Evolutionary conservation across 2,329 filamentous ascomycete genomes (phyloP).

Genomic region (Arthroderma sp.): DNA sequence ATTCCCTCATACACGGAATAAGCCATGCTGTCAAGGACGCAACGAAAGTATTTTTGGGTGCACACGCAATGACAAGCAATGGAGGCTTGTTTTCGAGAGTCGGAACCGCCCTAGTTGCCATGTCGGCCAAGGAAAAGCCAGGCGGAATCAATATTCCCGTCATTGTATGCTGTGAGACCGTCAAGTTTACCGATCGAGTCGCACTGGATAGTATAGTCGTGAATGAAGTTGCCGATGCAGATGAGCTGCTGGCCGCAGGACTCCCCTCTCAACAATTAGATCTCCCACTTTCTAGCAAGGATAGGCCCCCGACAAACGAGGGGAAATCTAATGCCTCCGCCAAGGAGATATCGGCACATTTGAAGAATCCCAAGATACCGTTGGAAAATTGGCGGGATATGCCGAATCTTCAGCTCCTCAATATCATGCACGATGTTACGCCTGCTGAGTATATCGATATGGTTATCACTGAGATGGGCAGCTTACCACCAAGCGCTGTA

Average conservation of each 20-base stretch:
- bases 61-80: conserved; percentile 92
- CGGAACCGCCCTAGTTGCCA: conserved; percentile 75
- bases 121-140: conserved; percentile 55
- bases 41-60: conserved; percentile 68
- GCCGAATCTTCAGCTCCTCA: conserved; percentile 48
- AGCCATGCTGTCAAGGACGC: conserved; percentile 58
- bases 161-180: conserved; percentile 80
- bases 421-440: conserved; percentile 85
- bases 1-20: conserved; percentile 67
- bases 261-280: conserved; percentile 7
- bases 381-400: conserved; percentile 46
- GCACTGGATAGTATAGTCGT: conserved; percentile 84
- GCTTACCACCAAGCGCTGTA: conserved; percentile 72
- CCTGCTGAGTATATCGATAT: conserved; percentile 74
- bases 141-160: conserved; percentile 57
- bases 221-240: conserved; percentile 77
- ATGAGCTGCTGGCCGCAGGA: conserved; percentile 41
- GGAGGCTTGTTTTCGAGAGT: conserved; percentile 77
- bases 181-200: conserved; percentile 88
- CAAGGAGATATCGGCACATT: conserved; percentile 1
- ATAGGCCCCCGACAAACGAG: conserved; percentile 17
- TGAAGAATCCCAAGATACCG: conserved; percentile 18
- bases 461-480: conserved; percentile 84
- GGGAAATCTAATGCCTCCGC: conserved; percentile 16
- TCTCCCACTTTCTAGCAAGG: conserved; percentile 5